phyloP scores from a whole-genome alignment of 345 rosid species.

The Citrus trifoliata region DNA sequence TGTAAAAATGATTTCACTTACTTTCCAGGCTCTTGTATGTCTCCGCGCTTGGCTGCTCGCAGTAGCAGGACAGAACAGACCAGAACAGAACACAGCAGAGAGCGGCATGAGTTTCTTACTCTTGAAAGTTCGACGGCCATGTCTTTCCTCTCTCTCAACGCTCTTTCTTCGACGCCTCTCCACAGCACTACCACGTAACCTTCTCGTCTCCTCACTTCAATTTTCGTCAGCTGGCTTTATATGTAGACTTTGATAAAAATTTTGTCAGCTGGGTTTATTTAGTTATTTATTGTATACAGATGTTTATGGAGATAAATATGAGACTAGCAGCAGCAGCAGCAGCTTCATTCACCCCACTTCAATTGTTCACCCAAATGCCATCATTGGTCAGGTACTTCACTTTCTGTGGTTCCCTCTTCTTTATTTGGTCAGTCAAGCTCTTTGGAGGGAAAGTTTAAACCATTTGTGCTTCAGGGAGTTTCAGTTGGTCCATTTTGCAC shows the following conservation, averaged over 20 bases:
- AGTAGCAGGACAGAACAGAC: background rate
- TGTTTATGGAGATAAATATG: constrained; percentile 25
- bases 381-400: constrained; percentile 60
- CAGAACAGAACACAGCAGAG: background rate
- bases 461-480: constrained; percentile 50
- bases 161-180: constrained; percentile 30
- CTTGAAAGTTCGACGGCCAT: constrained; percentile 38
- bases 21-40: too few relatives aligned
- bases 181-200: constrained; percentile 36
- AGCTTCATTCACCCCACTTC: constrained; percentile 67
- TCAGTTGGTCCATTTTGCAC: constrained; percentile 83
- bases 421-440: background rate
- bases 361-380: constrained; percentile 70
- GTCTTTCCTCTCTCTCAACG: constrained; percentile 18
- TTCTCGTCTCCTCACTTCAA: background rate
- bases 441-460: background rate
- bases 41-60: too few relatives aligned
- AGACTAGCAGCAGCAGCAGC: constrained; percentile 12
- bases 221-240: background rate
- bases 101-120: constrained; percentile 40
- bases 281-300: constrained; percentile 21
- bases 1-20: too few relatives aligned
- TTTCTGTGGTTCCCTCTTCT: background rate
- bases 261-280: background rate
- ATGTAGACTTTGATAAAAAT: background rate